Base-by-base conservation (phyloP, 352 stramenopile genomes). In the Pythium insidiosum region DNA sequence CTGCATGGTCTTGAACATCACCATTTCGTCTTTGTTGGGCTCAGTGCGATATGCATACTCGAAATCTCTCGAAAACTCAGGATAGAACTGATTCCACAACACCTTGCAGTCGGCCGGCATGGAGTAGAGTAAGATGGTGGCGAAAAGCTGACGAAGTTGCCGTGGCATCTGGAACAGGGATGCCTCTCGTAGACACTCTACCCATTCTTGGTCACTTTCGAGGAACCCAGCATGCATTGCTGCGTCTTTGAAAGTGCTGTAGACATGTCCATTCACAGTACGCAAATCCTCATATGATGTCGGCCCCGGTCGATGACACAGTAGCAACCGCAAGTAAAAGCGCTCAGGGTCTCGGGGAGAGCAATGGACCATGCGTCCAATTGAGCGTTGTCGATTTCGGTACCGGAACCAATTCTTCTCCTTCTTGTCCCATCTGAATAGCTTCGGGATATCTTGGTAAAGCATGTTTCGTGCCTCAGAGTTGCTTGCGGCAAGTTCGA, bases 131-230 rank as follows among this genome's bases (percentile, higher is more conserved):
- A 69, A 44, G 2, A 69, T 55, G 0, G 38, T 66, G 26, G 45
- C 43, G 19, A 69, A 71, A 19, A 67, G 30, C 28, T 66, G 36
- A n/a, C 56, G 53, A 9, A 72, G 43, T 20, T 66, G 57, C n/a
- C n/a, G 54, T 0, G 56, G 49, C 47, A 62, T 64, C 29, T 53
- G 25, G n/a, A 47, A 59, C 0, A 20, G 1, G 2, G 52, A 0
- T 0, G 37, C 51, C 38, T 66, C 47, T 5, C 20, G 5, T 24
- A 75, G 18, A 16, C 53, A 63, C 1, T 50, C 5, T 6, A 47
- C 20, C 40, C 44, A 64, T 25, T 66, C 42, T 13, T 22, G 39
- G 28, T 61, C 56, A 16, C 61, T 40, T 1, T 61, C 47, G 5
- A 65, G 41, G 24, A 50, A 64, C 0, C 57, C 57, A 11, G 38